phyloP scores from a whole-genome alignment of 2,329 filamentous ascomycete species.

The Hymenoscyphus scutula region DNA sequence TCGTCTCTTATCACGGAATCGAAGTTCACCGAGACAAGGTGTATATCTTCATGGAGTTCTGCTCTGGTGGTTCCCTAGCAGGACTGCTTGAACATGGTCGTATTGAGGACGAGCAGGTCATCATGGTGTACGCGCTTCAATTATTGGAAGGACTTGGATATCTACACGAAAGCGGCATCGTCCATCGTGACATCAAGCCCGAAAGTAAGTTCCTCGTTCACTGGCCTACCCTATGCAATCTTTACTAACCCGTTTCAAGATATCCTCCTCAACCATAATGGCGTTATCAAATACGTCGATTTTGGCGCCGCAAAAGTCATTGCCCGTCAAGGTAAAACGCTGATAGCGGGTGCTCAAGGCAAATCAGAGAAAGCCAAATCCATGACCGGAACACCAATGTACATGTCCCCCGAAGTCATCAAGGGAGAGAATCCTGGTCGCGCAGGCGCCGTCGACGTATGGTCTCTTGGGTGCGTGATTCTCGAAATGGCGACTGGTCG shows the following conservation, averaged over 20 bases:
- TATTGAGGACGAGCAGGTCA: conserved; percentile 96
- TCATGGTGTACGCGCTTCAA: conserved; percentile 94
- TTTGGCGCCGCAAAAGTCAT: conserved; percentile 98
- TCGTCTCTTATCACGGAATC: conserved; percentile 96
- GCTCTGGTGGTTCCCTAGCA: conserved; percentile 89
- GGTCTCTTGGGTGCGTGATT: conserved; percentile 95
- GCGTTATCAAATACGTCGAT: conserved; percentile 98
- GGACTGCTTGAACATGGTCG: conserved; percentile 89
- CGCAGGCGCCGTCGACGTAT: conserved; percentile 87
- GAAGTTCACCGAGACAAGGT: conserved; percentile 98
- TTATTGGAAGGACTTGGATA: conserved; percentile 92
- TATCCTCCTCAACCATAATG: conserved; percentile 93
- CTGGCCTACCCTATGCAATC: not conserved
- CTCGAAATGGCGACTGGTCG: conserved; percentile 96
- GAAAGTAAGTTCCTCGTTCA: conserved; percentile 64
- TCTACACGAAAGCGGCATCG: conserved; percentile 85
- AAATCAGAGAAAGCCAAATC: conserved; percentile 65
- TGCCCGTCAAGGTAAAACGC: conserved; percentile 84
- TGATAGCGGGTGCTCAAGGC: conserved; percentile 58
- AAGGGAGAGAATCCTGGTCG: conserved; percentile 79
- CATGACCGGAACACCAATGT: conserved; percentile 99
- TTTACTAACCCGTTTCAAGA: conserved; percentile 49
- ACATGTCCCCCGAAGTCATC: conserved; percentile 99
- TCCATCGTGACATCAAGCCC: conserved; percentile 96
- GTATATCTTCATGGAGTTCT: conserved; percentile 99